A percentile compares a stretch with the other conserved stretches of the same genome.
Evolutionary conservation across 1,284 basidiomycete genomes (phyloP).

Genomic region (Irpex rosettiformis): DNA sequence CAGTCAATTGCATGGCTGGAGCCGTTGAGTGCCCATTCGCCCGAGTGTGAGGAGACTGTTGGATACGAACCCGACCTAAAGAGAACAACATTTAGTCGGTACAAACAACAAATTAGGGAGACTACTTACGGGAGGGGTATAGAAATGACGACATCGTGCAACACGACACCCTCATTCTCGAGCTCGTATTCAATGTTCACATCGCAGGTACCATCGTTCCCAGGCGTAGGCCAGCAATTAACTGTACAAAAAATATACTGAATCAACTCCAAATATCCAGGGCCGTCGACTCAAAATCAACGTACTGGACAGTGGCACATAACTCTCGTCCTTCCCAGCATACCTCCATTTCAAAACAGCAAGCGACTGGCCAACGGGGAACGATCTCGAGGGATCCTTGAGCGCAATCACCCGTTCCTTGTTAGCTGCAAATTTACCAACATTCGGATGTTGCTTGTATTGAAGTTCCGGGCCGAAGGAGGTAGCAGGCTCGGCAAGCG

Average conservation of each 20-base stretch:
- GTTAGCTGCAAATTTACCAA: slow-evolving; percentile 80
- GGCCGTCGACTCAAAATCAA: slow-evolving; percentile 14
- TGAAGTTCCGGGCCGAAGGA: slow-evolving; percentile 75
- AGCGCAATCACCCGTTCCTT: slow-evolving; percentile 74
- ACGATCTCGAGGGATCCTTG: slow-evolving; percentile 79
- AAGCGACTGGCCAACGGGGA: slow-evolving; percentile 86
- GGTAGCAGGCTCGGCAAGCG: slow-evolving; percentile 58
- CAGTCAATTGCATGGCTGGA: slow-evolving; percentile 81
- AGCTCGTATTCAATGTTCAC: slow-evolving; percentile 98
- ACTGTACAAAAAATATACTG: slow-evolving; percentile 44
- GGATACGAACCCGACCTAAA: slow-evolving; percentile 79
- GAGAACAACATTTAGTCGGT: slow-evolving; percentile 6
- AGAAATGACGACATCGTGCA: slow-evolving; percentile 85
- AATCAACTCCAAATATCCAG: neutral
- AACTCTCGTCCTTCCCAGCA: slow-evolving; percentile 86
- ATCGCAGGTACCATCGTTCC: slow-evolving; percentile 86
- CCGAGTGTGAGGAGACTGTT: slow-evolving; percentile 75
- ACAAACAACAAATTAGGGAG: neutral
- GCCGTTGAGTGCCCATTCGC: slow-evolving; percentile 80
- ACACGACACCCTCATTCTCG: slow-evolving; percentile 75
- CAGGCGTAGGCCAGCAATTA: slow-evolving; percentile 94
- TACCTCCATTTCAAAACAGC: slow-evolving; percentile 94
- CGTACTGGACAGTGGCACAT: slow-evolving; percentile 88
- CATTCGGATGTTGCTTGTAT: slow-evolving; percentile 97
- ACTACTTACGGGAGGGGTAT: slow-evolving; percentile 85